A percentile compares a stretch with the other conserved stretches of the same genome.
phyloP scores from a whole-genome alignment of 1,284 basidiomycete species.

The Austroboletus niveus region DNA sequence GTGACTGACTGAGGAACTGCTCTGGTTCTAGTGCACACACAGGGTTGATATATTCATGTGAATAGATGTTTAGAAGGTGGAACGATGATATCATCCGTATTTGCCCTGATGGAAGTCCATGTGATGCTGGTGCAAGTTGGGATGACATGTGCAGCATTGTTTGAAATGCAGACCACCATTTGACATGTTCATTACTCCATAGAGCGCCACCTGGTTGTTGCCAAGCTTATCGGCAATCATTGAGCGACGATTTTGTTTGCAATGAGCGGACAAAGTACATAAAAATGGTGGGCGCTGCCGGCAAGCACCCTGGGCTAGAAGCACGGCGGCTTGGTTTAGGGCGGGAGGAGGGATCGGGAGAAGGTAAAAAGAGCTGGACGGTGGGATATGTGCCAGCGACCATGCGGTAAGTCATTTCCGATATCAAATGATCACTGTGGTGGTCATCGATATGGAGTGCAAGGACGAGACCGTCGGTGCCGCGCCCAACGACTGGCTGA shows the following conservation, averaged over 20 bases:
- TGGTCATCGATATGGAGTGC: slow-evolving; percentile 2
- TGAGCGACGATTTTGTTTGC: neutral
- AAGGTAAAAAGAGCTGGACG: neutral
- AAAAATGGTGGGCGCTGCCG: no score
- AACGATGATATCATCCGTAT: neutral
- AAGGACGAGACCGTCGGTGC: slow-evolving; percentile 6
- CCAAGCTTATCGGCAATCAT: neutral
- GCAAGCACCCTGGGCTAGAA: neutral
- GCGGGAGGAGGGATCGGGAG: neutral
- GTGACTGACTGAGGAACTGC: no score
- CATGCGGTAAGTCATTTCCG: slow-evolving; percentile 26
- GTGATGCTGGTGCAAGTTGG: neutral
- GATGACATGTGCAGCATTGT: neutral
- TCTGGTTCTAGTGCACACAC: no score
- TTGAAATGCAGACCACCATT: neutral
- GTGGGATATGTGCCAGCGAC: neutral
- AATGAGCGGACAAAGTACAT: neutral
- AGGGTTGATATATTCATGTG: neutral
- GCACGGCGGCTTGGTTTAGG: neutral
- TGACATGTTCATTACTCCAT: slow-evolving; percentile 1
- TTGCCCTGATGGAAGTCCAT: no score
- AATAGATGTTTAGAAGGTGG: slow-evolving; percentile 3
- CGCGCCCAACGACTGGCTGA: neutral
- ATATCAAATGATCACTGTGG: slow-evolving; percentile 18
- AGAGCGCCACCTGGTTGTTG: neutral